Evolutionary conservation across 2,329 filamentous ascomycete species (phyloP).

Genomic region (Colletotrichum sp.): DNA sequence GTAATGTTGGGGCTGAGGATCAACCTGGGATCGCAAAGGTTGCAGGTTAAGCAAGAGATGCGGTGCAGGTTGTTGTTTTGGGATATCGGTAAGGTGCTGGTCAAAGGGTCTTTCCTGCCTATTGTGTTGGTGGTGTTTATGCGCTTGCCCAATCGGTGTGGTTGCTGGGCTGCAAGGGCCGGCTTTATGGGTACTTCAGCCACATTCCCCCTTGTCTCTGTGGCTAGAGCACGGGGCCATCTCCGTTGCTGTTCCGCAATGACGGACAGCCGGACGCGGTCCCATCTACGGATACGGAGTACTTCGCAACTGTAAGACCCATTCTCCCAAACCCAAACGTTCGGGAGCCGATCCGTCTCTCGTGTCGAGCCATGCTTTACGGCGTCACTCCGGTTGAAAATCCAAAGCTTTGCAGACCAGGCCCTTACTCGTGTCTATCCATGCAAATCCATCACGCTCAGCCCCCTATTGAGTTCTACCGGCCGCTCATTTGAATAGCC

Average conservation of each 20-base stretch:
- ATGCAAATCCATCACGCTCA: neutral
- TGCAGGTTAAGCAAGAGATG: neutral
- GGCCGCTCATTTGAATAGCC: constrained; percentile 13
- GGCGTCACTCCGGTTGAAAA: neutral
- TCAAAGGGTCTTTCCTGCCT: constrained; percentile 7
- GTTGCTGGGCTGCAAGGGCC: constrained; percentile 20
- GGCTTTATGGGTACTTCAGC: neutral
- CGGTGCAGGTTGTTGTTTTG: constrained; percentile 11
- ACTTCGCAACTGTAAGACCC: neutral
- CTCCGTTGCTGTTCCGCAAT: neutral
- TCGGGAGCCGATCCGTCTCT: neutral
- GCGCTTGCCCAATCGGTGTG: constrained; percentile 21
- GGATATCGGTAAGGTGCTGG: constrained; percentile 4
- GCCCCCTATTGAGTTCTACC: neutral
- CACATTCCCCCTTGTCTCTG: neutral
- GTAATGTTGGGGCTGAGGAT: neutral
- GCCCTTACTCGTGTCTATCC: neutral
- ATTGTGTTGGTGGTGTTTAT: constrained; percentile 15
- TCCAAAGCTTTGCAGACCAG: neutral
- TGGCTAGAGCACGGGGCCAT: neutral
- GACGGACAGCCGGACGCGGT: neutral
- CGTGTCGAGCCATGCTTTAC: neutral
- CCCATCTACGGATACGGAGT: neutral
- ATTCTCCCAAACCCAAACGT: neutral
- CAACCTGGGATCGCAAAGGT: neutral